Base-by-base conservation (phyloP, 1,284 basidiomycete species). In the Irpex sp. region DNA sequence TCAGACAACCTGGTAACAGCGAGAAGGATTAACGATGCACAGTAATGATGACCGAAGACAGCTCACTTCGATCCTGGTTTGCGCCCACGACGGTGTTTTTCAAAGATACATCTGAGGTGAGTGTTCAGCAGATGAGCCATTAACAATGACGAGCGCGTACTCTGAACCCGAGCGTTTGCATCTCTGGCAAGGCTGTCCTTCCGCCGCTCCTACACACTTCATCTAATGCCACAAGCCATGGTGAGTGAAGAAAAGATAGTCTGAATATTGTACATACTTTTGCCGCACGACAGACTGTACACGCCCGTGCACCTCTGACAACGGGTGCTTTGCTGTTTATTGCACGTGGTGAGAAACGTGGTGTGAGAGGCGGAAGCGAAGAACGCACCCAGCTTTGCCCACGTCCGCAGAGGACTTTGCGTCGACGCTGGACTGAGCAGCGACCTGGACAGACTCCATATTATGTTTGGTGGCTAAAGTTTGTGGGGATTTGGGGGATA, bases 21-120 rank as follows among this genome's bases (percentile, higher is more conserved):
- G 39, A 9, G 8, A 15, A 43, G 39, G 39, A 43, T 43, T 43
- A 15, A 43, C 39, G 56, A 7, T 49, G 36, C 6, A 37, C 60
- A 50, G 50, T 57, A 49, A 35, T 49, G 39, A 49, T 43, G 58
- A 50, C 33, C 33, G 53, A 61, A 19, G 2, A 6, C 13, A 35
- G 78, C 80, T 50, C 71, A 93, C 91, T 93, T 93, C 75, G 91
- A 93, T 67, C 92, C 92, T n/a, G 91, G 91, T 71, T 93, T 93
- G 62, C 91, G 85, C 50, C 91, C 91, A 49, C 91, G 85, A 58
- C 91, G 84, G 74, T 93, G 92, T 74, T 93, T 93, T 78, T 93
- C 91, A 69, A 93, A 93, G 46, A 92, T 67, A 70, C 90, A 93
- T 65, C 90, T 92, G 68, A 59, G 63, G 59, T 68, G 64, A 59